Conservation (phyloP, 257 asterid genomes). For the Catharanthus roseus region DNA sequence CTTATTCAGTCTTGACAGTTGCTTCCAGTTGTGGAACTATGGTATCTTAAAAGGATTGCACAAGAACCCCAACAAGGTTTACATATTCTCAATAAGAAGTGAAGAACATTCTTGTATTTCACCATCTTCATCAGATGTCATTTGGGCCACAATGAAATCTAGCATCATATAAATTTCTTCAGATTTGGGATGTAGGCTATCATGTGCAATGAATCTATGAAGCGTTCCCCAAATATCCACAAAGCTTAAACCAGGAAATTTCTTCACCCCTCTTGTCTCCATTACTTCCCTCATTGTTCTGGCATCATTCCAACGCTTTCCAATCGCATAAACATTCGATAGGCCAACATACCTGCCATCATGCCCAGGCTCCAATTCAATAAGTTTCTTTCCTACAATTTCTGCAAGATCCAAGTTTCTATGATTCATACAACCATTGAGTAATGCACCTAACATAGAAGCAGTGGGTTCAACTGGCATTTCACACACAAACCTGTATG, state of each 20-base stretch:
- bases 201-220: conserved; percentile 60
- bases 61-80: neutral
- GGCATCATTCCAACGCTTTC: conserved; percentile 57
- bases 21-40: too few species aligned
- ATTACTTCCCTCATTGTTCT: conserved; percentile 47
- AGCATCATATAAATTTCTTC: conserved; percentile 40
- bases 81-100: conserved; percentile 3
- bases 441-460: conserved; percentile 60
- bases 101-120: conserved; percentile 19
- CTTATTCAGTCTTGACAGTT: too few species aligned
- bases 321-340: conserved; percentile 53
- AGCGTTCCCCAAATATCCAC: conserved; percentile 52
- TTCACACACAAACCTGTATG: conserved; percentile 32
- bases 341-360: conserved; percentile 69
- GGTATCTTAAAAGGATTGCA: too few species aligned
- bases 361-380: conserved; percentile 51
- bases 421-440: conserved; percentile 60
- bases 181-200: conserved; percentile 38
- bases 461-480: conserved; percentile 50
- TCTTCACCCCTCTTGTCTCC: conserved; percentile 66
- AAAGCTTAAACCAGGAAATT: conserved; percentile 50
- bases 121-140: conserved; percentile 29
- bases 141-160: conserved; percentile 32
- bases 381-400: conserved; percentile 51
- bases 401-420: conserved; percentile 51